phyloP scores from a whole-genome alignment of 257 asterid genomes.

The Henckelia pumila region DNA sequence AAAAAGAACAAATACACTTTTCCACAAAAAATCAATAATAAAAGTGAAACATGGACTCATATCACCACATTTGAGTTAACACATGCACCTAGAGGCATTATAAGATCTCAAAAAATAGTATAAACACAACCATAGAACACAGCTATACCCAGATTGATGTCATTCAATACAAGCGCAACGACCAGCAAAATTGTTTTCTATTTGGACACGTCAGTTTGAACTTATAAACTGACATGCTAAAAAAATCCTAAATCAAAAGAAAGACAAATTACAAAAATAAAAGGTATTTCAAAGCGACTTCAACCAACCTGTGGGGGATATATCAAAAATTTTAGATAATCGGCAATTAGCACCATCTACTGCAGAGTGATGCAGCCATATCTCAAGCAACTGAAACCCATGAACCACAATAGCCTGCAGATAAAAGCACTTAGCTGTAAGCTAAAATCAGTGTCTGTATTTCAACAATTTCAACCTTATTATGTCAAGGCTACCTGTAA shows the following conservation, averaged over 20 bases:
- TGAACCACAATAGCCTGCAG: slow-evolving; percentile 88
- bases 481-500: slow-evolving; percentile 57
- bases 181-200: slow-evolving; percentile 1
- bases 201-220: not conserved
- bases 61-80: not conserved
- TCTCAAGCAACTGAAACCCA: slow-evolving; percentile 91
- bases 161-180: slow-evolving; percentile 11
- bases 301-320: slow-evolving; percentile 69
- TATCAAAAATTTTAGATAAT: slow-evolving; percentile 60
- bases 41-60: not conserved
- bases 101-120: not conserved
- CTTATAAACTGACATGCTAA: slow-evolving; percentile 2
- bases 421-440: slow-evolving; percentile 31
- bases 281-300: not conserved
- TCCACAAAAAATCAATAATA: not conserved
- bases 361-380: slow-evolving; percentile 76
- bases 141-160: slow-evolving; percentile 10
- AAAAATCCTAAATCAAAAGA: not conserved
- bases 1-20: not conserved
- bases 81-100: not conserved
- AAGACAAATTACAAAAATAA: not conserved
- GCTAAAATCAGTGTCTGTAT: slow-evolving; percentile 8
- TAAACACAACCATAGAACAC: not conserved
- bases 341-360: slow-evolving; percentile 59
- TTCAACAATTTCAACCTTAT: slow-evolving; percentile 2